A percentile compares a stretch with the other conserved stretches of the same genome.
phyloP scores from a whole-genome alignment of 73 alveolate species.

The Paramecium tetraurelia region DNA sequence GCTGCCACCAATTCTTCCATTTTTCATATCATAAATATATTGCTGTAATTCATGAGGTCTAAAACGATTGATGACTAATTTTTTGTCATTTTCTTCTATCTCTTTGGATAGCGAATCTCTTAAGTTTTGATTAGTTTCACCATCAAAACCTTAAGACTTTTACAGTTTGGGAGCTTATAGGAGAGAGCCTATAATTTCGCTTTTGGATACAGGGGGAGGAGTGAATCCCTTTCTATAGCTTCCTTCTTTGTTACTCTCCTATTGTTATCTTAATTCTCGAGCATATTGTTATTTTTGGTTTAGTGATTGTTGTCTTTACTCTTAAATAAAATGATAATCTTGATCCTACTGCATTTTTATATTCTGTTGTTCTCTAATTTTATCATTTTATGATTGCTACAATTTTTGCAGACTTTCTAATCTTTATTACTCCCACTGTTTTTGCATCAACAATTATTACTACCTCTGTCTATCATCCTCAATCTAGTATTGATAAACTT shows the following conservation, averaged over 20 bases:
- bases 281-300: background rate
- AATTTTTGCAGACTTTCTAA: background rate
- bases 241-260: background rate
- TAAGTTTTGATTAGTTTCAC: background rate
- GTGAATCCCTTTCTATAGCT: background rate
- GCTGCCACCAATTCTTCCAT: conserved; percentile 12
- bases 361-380: background rate
- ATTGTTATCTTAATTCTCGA: background rate
- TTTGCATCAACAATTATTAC: background rate
- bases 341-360: background rate
- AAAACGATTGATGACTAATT: background rate
- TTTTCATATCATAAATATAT: conserved; percentile 9
- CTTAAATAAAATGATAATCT: background rate
- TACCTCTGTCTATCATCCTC: background rate
- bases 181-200: background rate
- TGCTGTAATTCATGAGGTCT: conserved; percentile 8
- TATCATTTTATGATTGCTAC: background rate
- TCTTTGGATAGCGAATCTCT: background rate
- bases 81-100: background rate
- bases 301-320: background rate
- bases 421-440: background rate
- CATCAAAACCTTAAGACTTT: conserved; percentile 3
- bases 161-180: background rate
- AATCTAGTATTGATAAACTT: background rate
- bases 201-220: background rate